Base-by-base conservation (phyloP, 192 early-diverging fungal genomes). In the Gamsiella multidivaricata region DNA sequence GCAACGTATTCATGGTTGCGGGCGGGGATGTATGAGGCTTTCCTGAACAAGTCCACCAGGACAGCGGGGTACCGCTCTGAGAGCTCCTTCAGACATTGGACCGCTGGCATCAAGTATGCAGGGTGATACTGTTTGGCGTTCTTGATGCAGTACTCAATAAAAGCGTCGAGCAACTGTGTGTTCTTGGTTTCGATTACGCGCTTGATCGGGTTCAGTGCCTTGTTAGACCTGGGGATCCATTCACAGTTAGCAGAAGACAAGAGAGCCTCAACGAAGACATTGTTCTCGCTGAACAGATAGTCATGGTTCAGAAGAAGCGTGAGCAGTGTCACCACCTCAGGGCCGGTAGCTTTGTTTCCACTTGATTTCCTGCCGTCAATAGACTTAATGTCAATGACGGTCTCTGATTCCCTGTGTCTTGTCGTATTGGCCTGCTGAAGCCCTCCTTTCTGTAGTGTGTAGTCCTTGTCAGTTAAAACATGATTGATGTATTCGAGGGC, bases 91-190 rank as follows among this genome's bases (percentile, higher is more conserved):
- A 78, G 22, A 42, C 74, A 78, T n/a, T 78, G 65, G 8, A 78
- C 41, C 0, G 63, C 74, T 4, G 74, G 74, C 45, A 63, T 57
- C 20, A 78, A n/a, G 37, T 78, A 78, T 5, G 65, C 74, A 5
- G 74, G 74, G n/a, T 78, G 74, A 25, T 64, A 58, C 43, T 64
- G 56, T 31, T 78, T 78, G 26, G 74, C 66, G 25, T 69, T 63
- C 34, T 58, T 43, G 46, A 78, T 68, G 41, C 74, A 78, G 47
- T 78, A 78, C 6, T 78, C 66, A 29, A 69, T 45, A 22, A 78
- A 78, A 0, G 49, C 61, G 22, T 69, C 60, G n/a, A 78, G 65
- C 7, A 78, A 29, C 9, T 33, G n/a, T 15, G 25, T 61, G 12
- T 78, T 55, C 41, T 54, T 64, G 8, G 59, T 23, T 18, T 64